Conservation (phyloP, 164 flowering plant species). For the Macadamia integrifolia region DNA sequence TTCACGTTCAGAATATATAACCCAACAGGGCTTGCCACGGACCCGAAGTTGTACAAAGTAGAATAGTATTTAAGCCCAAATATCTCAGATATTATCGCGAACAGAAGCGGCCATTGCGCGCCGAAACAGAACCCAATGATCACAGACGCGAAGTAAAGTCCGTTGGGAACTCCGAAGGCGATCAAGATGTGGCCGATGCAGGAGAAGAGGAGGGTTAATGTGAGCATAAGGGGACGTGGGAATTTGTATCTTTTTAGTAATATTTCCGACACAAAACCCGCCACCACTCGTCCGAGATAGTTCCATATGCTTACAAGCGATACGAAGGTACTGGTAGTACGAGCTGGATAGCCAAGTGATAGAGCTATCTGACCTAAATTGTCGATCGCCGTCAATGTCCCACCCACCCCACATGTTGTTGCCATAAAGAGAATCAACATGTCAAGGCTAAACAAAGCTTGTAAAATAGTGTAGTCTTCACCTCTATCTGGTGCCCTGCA, state of each 20-base stretch:
- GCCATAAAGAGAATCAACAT: slow-evolving; percentile 52
- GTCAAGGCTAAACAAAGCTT: slow-evolving; percentile 55
- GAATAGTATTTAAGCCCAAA: slow-evolving; percentile 66
- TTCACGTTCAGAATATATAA: slow-evolving; percentile 44
- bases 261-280: slow-evolving; percentile 51
- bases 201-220: slow-evolving; percentile 35
- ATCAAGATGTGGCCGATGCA: slow-evolving; percentile 50
- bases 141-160: slow-evolving; percentile 48
- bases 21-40: slow-evolving; percentile 56
- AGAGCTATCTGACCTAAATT: slow-evolving; percentile 61
- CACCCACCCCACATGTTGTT: slow-evolving; percentile 49
- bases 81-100: slow-evolving; percentile 53
- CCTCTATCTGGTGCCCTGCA: slow-evolving; percentile 51
- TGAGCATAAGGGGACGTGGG: slow-evolving; percentile 52
- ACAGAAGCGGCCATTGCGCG: slow-evolving; percentile 49
- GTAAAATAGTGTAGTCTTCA: slow-evolving; percentile 57
- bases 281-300: slow-evolving; percentile 38
- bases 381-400: slow-evolving; percentile 55
- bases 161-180: slow-evolving; percentile 41
- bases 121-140: slow-evolving; percentile 56
- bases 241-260: slow-evolving; percentile 36
- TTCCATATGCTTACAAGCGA: slow-evolving; percentile 70
- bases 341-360: slow-evolving; percentile 35
- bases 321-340: slow-evolving; percentile 43
- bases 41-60: slow-evolving; percentile 51